Conservation (phyloP, 2,329 filamentous ascomycete species). For the Pseudogymnoascus sp. region DNA sequence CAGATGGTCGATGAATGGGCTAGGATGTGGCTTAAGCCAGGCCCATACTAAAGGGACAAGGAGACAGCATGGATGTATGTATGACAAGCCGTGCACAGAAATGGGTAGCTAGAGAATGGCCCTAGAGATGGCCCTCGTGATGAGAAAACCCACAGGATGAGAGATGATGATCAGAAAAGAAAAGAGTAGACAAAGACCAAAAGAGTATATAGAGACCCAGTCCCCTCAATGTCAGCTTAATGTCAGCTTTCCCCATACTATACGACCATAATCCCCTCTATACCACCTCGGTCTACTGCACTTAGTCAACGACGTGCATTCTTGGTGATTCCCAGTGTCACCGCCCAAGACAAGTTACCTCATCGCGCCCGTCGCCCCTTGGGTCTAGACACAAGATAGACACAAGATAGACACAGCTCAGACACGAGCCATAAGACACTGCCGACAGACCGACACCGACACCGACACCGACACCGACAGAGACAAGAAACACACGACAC, state of each 20-base stretch:
- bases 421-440: background rate
- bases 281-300: background rate
- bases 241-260: background rate
- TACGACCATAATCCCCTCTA: background rate
- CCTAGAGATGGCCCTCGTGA: background rate
- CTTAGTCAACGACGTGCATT: background rate
- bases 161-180: background rate
- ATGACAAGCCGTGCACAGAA: background rate
- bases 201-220: background rate
- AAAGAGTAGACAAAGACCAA: too few relatives aligned
- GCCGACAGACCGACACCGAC: background rate
- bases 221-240: background rate
- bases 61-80: background rate
- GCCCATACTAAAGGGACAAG: background rate
- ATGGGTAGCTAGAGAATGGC: background rate
- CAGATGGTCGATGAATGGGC: too few relatives aligned
- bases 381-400: background rate
- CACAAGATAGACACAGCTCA: too few relatives aligned
- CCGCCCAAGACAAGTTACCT: background rate
- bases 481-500: background rate
- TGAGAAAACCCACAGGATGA: background rate
- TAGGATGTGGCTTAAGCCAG: background rate
- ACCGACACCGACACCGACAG: background rate
- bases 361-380: background rate
- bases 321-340: background rate